Evolutionary conservation across 2,329 filamentous ascomycete genomes (phyloP).

Genomic region (Ceratocystis lukuohia): DNA sequence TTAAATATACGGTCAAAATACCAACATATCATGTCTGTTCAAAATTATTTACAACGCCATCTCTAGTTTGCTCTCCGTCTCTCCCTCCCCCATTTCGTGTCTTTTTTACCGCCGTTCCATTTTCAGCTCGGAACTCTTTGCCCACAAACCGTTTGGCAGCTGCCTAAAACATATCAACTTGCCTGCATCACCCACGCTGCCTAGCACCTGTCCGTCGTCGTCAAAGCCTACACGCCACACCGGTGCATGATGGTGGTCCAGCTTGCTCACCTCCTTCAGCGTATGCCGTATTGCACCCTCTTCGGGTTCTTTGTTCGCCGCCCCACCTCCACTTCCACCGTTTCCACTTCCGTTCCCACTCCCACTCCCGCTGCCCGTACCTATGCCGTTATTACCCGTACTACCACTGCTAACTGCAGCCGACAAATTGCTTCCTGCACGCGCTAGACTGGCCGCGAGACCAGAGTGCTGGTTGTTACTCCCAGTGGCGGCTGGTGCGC

Average conservation of each 20-base stretch:
- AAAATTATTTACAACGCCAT: neutral
- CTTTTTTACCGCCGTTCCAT: constrained; percentile 34
- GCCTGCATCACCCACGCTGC: constrained; percentile 65
- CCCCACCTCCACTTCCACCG: constrained; percentile 35
- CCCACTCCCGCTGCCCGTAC: neutral
- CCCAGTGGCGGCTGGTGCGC: constrained; percentile 25
- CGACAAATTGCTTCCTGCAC: constrained; percentile 20
- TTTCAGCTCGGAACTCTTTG: constrained; percentile 45
- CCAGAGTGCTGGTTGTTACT: constrained; percentile 24
- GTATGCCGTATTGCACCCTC: constrained; percentile 54
- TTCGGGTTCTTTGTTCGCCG: constrained; percentile 24
- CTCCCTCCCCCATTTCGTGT: neutral
- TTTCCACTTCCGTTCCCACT: constrained; percentile 22
- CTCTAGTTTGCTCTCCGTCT: neutral
- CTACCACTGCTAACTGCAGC: constrained; percentile 2
- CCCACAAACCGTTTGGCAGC: constrained; percentile 43
- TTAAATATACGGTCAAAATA: neutral
- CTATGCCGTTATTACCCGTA: no score
- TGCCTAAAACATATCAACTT: constrained; percentile 49
- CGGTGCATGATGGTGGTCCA: constrained; percentile 54
- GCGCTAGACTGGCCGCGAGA: constrained; percentile 14
- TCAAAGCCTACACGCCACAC: constrained; percentile 66
- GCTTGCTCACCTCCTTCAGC: constrained; percentile 48
- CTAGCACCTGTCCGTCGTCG: constrained; percentile 56
- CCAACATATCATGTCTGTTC: neutral